Evolutionary conservation across 305 asterid genomes (phyloP), one percentile per base, ranked within the genome.

Genomic region (Lippia alba): DNA sequence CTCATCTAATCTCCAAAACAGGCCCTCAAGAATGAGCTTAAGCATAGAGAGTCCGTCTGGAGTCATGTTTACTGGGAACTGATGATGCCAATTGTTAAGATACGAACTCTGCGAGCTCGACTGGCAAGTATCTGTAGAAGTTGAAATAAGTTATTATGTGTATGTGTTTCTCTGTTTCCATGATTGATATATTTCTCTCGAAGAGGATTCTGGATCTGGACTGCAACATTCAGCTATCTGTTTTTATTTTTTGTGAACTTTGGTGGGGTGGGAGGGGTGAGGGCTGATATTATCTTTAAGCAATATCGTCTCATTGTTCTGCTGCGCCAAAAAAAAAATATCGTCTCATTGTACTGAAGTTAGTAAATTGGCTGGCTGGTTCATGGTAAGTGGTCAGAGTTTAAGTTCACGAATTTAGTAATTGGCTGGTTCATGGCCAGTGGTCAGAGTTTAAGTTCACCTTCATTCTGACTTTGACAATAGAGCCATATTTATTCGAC

Each of bases 21-120:
- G 99, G 90, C 85, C 72, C 89, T 94, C 71, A 94, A 94, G 94
- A 94, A 90, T 80, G 99, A 94, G 83, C 92, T 92, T 81, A 94
- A 90, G 91, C 91, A 84, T 24, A 85, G 98, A 81, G 96, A 87
- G 81, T 71, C 83, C 24, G 79, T 77, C 68, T 94, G 99, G 99
- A 85, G 83, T 70, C 61, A 59, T 46, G 84, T 94, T 79, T 79
- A 90, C 80, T 94, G 99, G 99, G 97, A 94, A 74, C 81, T 94
- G 74, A 40, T 92, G 60, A 88, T 83, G 80, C 99, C 99, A 56
- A 79, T 89, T 55, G 84, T 81, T 46, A 91, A 84, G 79, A 86
- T 88, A 64, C 96, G 96, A 78, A 94, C 97, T 56, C 79, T 94
- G 59, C 91, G 91, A 78, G 99, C 99, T 82, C 96, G 99, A 78